These are phyloP conservation scores for Suillus brevipes DNA, from an alignment of 768 basidiomycete species.

Conservation along the genomic window DNA sequence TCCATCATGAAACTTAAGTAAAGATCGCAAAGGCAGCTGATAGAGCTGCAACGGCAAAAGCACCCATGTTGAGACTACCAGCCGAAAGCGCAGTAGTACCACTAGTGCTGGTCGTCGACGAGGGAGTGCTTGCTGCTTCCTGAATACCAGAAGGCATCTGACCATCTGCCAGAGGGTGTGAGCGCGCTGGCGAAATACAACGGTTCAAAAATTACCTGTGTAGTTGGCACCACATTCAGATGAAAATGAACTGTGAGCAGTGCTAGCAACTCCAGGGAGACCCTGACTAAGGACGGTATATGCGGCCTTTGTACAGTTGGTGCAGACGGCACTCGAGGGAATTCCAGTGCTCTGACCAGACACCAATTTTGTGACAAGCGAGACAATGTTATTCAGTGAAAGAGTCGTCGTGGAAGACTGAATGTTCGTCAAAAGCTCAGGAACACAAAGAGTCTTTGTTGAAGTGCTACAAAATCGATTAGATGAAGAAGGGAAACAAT, in stretches of 20 bases:
- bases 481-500: background rate
- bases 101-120: slow-evolving; percentile 18
- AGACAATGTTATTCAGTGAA: slow-evolving; percentile 20
- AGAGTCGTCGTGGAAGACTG: slow-evolving; percentile 36
- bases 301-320: slow-evolving; percentile 52
- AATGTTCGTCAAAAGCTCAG: slow-evolving; percentile 54
- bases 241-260: slow-evolving; percentile 30
- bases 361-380: slow-evolving; percentile 10
- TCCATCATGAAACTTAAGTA: slow-evolving; percentile 22
- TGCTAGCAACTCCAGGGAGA: slow-evolving; percentile 36
- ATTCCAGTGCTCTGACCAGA: slow-evolving; percentile 16
- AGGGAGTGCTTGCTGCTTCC: slow-evolving; percentile 24
- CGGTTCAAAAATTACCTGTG: slow-evolving; percentile 41
- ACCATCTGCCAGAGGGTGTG: slow-evolving; percentile 26
- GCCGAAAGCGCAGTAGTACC: slow-evolving; percentile 23
- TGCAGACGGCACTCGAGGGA: slow-evolving; percentile 47
- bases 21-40: slow-evolving; percentile 37
- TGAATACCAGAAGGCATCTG: slow-evolving; percentile 30
- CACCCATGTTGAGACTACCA: slow-evolving; percentile 24
- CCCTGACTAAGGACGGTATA: slow-evolving; percentile 44
- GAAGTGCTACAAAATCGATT: slow-evolving; percentile 28
- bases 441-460: slow-evolving; percentile 51
- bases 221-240: slow-evolving; percentile 51
- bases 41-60: slow-evolving; percentile 32
- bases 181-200: background rate